phyloP scores from a whole-genome alignment of 345 rosid genomes.

The Salix suchowensis region DNA sequence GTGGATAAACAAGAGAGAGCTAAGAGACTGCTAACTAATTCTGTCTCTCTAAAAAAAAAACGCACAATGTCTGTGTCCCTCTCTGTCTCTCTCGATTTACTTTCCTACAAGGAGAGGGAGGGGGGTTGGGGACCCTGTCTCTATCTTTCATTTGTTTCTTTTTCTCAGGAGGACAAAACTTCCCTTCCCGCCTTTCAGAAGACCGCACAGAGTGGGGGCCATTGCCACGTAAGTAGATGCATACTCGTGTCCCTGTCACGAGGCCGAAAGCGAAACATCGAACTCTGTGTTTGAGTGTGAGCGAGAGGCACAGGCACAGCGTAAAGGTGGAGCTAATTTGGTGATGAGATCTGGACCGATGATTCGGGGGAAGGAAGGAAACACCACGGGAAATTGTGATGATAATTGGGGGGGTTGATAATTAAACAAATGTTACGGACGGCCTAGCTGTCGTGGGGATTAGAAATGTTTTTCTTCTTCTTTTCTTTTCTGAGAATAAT shows the following conservation, averaged over 20 bases:
- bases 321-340: not conserved
- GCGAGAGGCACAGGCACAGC: not conserved
- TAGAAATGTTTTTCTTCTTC: not conserved
- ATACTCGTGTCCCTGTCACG: conserved; percentile 7
- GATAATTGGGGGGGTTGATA: not conserved
- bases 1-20: not conserved
- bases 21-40: not conserved
- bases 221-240: not conserved
- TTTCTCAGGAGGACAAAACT: not conserved
- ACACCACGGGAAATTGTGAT: conserved; percentile 3
- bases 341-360: conserved; percentile 1
- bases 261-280: conserved; percentile 17
- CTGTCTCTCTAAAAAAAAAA: not conserved
- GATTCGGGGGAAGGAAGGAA: not conserved
- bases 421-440: not conserved
- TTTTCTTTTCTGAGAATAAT: conserved; percentile 4
- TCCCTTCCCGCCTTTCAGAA: conserved; percentile 10
- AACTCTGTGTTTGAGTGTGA: conserved; percentile 2
- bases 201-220: not conserved
- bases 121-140: not conserved
- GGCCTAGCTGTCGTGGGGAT: conserved; percentile 5
- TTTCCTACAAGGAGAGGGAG: not conserved
- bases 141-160: not conserved
- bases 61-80: too few species aligned
- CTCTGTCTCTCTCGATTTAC: not conserved